These are phyloP conservation scores for Boletus tylopilopsis DNA, from an alignment of 768 basidiomycete genomes.

Conservation along the genomic window DNA sequence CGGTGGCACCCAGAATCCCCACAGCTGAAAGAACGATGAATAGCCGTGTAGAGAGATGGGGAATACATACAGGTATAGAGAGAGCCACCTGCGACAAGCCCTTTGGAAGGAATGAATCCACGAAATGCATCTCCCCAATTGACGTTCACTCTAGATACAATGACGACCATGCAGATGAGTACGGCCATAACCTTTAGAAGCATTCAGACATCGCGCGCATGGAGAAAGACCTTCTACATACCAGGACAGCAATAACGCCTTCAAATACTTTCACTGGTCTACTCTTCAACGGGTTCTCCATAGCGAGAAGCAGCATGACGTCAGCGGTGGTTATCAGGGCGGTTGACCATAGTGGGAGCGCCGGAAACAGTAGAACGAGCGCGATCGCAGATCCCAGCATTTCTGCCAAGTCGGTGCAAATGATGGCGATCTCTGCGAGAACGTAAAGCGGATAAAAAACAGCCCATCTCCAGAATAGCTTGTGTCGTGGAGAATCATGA, in stretches of 20 bases:
- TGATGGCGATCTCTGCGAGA: slow-evolving; percentile 66
- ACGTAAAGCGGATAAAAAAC: slow-evolving; percentile 63
- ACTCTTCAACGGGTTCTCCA: slow-evolving; percentile 67
- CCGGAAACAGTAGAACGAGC: slow-evolving; percentile 68
- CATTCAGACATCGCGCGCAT: neutral
- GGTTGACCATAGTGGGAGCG: slow-evolving; percentile 64
- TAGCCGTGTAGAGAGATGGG: slow-evolving; percentile 5
- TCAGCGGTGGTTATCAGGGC: slow-evolving; percentile 67
- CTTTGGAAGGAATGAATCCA: slow-evolving; percentile 73
- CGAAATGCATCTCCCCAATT: slow-evolving; percentile 71
- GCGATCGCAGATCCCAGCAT: slow-evolving; percentile 81
- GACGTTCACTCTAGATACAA: slow-evolving; percentile 68
- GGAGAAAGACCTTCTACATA: slow-evolving; percentile 27
- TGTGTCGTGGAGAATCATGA: slow-evolving; percentile 60
- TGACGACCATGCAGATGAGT: slow-evolving; percentile 71
- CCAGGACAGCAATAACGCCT: slow-evolving; percentile 56
- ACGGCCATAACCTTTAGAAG: slow-evolving; percentile 56
- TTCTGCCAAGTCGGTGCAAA: slow-evolving; percentile 79
- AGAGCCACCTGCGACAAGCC: slow-evolving; percentile 50
- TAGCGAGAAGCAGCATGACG: slow-evolving; percentile 64
- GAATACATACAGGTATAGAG: slow-evolving; percentile 60
- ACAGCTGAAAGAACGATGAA: slow-evolving; percentile 43
- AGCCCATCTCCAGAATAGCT: slow-evolving; percentile 52
- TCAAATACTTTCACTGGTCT: slow-evolving; percentile 70
- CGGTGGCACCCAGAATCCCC: slow-evolving; percentile 78